A percentile compares a stretch with the other conserved stretches of the same genome.
These are phyloP conservation scores for Microbotryum scabiosae DNA, from an alignment of 1,284 basidiomycete genomes.

Conservation along the genomic window DNA sequence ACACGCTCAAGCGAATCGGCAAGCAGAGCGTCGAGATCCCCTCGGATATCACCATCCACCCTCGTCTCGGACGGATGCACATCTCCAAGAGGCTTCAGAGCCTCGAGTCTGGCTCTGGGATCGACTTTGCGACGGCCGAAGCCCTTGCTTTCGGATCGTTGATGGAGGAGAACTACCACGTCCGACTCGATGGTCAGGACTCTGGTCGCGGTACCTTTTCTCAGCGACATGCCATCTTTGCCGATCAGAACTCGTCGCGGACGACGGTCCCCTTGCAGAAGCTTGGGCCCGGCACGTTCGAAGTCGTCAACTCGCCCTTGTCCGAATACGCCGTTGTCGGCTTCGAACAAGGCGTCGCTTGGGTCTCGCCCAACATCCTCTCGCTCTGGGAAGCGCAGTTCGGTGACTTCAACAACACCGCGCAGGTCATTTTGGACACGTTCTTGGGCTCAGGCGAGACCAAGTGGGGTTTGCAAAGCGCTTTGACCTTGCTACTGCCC, in stretches of 20 bases:
- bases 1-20: conserved; percentile 53
- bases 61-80: conserved; percentile 61
- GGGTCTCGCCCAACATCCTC: conserved; percentile 67
- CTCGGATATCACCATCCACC: conserved; percentile 61
- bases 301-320: conserved; percentile 36
- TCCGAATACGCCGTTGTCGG: conserved; percentile 39
- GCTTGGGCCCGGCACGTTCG: conserved; percentile 38
- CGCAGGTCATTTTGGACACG: conserved; percentile 70
- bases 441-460: conserved; percentile 71
- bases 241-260: conserved; percentile 53
- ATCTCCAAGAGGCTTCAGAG: conserved; percentile 66
- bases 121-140: conserved; percentile 86
- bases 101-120: conserved; percentile 57
- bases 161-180: conserved; percentile 65
- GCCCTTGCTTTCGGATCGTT: conserved; percentile 77
- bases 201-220: conserved; percentile 84
- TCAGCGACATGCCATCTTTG: conserved; percentile 82
- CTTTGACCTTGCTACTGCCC: conserved; percentile 30
- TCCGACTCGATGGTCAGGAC: conserved; percentile 82
- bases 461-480: conserved; percentile 31
- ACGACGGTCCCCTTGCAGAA: conserved; percentile 21
- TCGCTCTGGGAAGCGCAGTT: conserved; percentile 85
- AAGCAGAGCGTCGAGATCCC: conserved; percentile 62
- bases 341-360: conserved; percentile 81
- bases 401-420: conserved; percentile 83